Evolutionary conservation across 176 grass and related monocot species (phyloP), one percentile per base, ranked within the genome.

Genomic region (Ampelocalamus luodianensis): DNA sequence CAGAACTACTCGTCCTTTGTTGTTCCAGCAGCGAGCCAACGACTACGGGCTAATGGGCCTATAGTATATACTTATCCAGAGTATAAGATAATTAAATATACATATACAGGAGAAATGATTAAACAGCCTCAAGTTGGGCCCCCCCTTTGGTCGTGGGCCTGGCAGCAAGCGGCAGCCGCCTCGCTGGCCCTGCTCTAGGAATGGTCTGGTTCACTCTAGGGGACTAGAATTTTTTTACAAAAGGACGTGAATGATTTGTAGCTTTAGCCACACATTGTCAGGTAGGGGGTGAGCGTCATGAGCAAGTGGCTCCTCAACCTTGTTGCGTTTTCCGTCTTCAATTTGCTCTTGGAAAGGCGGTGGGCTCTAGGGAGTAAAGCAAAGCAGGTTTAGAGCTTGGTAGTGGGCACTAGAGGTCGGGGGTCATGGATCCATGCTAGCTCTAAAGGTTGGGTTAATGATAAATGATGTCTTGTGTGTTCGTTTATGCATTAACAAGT

Each of bases 261-360:
- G 65, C 83, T 82, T 86, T 65, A 65, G 0, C 8, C 45, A 72
- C 73, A 65, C 88, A 49, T 9, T 56, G 83, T 83, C 84, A 46
- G 39, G 55, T 3, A 55, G 60, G 16, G 8, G 59, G 46, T 18
- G 72, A n/a, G 77, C 23, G 68, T 14, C 68, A 55, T 1, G 68
- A 20, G 63, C 51, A 62, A 89, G 76, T 85, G 87, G 71, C 1
- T 5, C 44, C 64, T 16, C 27, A 22, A 18, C 83, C 73, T 65
- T 46, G 83, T 1, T n/a, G 65, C 62, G 24, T 67, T 73, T 73
- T 4, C 45, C 40, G 2, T 69, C 77, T 40, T 43, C 4, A 20
- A 27, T 63, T 5, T 51, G 63, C 71, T 34, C 46, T 77, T 5
- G 23, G 18, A 77, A 76, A 85, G 70, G 24, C 45, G 88, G 77